These are phyloP conservation scores for Amphibolis antarctica DNA, from an alignment of 106 monocot species.

Conservation along the genomic window DNA sequence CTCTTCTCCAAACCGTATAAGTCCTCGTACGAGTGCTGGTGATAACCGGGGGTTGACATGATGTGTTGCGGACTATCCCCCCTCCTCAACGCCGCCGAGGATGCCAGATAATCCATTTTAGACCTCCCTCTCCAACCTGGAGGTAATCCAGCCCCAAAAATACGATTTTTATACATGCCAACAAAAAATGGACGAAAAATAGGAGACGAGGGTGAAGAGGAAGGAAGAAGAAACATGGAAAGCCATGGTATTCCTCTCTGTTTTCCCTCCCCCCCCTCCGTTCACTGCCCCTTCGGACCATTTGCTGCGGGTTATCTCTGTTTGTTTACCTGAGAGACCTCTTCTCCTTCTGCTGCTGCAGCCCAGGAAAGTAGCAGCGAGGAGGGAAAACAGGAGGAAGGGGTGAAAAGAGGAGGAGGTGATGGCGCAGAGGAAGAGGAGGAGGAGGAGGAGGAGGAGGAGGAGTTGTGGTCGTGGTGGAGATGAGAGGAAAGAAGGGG, in stretches of 20 bases:
- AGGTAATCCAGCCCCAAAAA: not conserved
- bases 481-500: not conserved
- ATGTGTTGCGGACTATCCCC: not conserved
- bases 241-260: not conserved
- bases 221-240: too few relatives aligned
- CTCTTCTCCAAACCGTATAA: not conserved
- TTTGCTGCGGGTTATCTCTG: not conserved
- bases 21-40: not conserved
- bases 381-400: not conserved
- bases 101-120: not conserved
- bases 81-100: not conserved
- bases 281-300: too few relatives aligned
- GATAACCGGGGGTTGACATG: not conserved
- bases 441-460: not conserved
- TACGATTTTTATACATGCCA: not conserved
- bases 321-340: conserved; percentile 7
- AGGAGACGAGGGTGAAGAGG: too few relatives aligned
- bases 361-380: not conserved
- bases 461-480: not conserved
- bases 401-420: conserved; percentile 1
- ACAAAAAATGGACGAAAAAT: too few relatives aligned
- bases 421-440: not conserved
- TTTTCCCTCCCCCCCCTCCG: not conserved
- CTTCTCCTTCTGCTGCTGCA: not conserved
- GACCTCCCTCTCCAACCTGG: not conserved